Evolutionary conservation across 495 filamentous ascomycete species (phyloP).

Genomic region (Annulohypoxylon stygium): DNA sequence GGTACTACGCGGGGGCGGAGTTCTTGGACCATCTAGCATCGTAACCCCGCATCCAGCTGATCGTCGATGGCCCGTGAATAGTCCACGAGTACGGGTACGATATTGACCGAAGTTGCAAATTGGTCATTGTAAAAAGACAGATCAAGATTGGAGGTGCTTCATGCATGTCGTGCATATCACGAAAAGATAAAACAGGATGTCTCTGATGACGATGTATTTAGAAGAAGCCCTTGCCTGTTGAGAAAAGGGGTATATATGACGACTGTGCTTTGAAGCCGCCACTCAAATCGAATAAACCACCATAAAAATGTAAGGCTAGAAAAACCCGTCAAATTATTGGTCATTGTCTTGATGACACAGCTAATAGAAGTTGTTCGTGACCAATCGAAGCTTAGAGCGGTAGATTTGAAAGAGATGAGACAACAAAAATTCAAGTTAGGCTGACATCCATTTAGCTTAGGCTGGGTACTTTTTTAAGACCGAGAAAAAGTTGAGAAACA

Average conservation of each 20-base stretch:
- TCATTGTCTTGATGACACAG: background rate
- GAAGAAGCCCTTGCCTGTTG: background rate
- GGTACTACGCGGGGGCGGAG: constrained; percentile 9
- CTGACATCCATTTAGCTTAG: background rate
- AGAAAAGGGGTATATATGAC: constrained; percentile 1
- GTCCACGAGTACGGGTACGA: background rate
- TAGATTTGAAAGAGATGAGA: background rate
- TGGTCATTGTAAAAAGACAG: background rate
- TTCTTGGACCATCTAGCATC: background rate
- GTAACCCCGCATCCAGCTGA: background rate
- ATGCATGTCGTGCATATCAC: background rate
- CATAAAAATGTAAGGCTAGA: background rate
- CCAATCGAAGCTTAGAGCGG: background rate
- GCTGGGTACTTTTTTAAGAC: background rate
- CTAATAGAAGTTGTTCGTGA: background rate
- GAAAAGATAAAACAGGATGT: background rate
- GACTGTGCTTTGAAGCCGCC: background rate
- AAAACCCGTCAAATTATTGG: background rate
- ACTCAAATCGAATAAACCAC: background rate
- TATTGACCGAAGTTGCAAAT: background rate
- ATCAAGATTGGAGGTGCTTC: background rate
- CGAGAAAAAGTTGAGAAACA: too few species aligned
- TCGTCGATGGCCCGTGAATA: background rate
- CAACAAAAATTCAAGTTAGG: background rate
- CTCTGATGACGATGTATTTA: background rate